phyloP scores from a whole-genome alignment of 2,329 filamentous ascomycete species.

The Aspergillus phoenicis region DNA sequence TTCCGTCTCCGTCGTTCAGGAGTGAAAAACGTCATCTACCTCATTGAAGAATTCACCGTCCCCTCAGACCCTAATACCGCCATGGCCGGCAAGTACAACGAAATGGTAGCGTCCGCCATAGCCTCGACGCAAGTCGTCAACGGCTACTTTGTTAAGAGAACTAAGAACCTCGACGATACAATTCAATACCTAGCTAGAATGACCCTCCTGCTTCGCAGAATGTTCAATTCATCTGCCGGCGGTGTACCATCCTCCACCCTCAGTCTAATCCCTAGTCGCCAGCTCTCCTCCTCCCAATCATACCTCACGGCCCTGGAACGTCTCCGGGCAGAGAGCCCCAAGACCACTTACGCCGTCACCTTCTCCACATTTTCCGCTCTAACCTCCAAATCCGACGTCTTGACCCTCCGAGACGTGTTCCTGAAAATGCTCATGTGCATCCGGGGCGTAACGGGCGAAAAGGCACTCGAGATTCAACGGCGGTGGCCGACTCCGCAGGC shows the following conservation, averaged over 20 bases:
- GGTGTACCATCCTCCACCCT: conserved; percentile 41
- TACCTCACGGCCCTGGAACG: conserved; percentile 67
- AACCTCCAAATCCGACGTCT: conserved; percentile 72
- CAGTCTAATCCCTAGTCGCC: conserved; percentile 64
- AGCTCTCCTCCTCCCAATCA: conserved; percentile 63
- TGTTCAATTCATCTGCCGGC: conserved; percentile 51
- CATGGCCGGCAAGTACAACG: conserved; percentile 57
- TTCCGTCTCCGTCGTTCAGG: conserved; percentile 74
- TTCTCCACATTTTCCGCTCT: conserved; percentile 72
- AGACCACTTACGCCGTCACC: conserved; percentile 61
- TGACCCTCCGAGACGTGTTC: conserved; percentile 73
- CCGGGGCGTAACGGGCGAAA: conserved; percentile 72
- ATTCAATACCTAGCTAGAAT: conserved; percentile 74
- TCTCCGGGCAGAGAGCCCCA: conserved; percentile 55
- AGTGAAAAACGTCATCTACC: conserved; percentile 74
- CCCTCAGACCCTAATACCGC: conserved; percentile 53
- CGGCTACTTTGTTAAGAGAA: conserved; percentile 77
- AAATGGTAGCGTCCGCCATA: conserved; percentile 71
- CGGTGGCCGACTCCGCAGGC: conserved; percentile 74
- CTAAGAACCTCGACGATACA: conserved; percentile 73
- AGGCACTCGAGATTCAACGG: conserved; percentile 76
- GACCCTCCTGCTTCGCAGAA: conserved; percentile 67
- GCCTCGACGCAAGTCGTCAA: conserved; percentile 77
- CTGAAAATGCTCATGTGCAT: conserved; percentile 87
- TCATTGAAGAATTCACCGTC: conserved; percentile 73